Evolutionary conservation across 805 yeast species (phyloP).

Genomic region (Starmera pachycereana): DNA sequence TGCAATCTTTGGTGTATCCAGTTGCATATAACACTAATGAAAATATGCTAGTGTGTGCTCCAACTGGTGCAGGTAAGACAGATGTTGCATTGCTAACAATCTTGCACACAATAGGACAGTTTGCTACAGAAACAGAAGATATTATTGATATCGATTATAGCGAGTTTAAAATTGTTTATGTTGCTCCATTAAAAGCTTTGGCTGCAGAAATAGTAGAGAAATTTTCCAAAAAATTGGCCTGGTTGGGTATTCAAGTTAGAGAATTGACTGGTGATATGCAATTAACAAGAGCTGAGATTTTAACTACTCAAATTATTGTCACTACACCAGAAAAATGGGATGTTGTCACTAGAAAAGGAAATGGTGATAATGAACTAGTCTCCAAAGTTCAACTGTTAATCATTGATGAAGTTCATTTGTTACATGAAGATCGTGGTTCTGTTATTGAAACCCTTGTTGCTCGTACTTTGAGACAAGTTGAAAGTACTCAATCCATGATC

Average conservation of each 20-base stretch:
- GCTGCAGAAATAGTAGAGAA: constrained; percentile 97
- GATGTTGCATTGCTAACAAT: constrained; percentile 83
- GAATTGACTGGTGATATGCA: constrained; percentile 97
- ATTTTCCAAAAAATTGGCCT: constrained; percentile 60
- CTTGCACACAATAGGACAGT: constrained; percentile 69
- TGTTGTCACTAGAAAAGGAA: constrained; percentile 89
- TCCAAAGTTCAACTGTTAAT: constrained; percentile 77
- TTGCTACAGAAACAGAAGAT: constrained; percentile 42
- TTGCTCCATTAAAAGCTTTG: constrained; percentile 87
- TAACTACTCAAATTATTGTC: constrained; percentile 77
- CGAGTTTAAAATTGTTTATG: constrained; percentile 84
- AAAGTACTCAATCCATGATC: constrained; percentile 86
- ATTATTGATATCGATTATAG: constrained; percentile 61
- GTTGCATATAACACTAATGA: constrained; percentile 90
- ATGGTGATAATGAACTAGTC: constrained; percentile 78
- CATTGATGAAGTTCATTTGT: constrained; percentile 92
- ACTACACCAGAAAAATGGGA: constrained; percentile 98
- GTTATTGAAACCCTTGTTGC: constrained; percentile 94
- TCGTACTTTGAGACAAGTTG: constrained; percentile 90
- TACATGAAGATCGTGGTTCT: constrained; percentile 97
- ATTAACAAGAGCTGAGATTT: constrained; percentile 66
- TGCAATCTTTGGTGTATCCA: constrained; percentile 86
- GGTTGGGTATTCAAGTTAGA: constrained; percentile 80
- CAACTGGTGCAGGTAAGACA: constrained; percentile 97
- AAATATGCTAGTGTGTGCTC: constrained; percentile 94